Evolutionary conservation across 2,329 filamentous ascomycete species (phyloP), one percentile per base, ranked within the genome.

Genomic region (Cladorrhinum sp.): DNA sequence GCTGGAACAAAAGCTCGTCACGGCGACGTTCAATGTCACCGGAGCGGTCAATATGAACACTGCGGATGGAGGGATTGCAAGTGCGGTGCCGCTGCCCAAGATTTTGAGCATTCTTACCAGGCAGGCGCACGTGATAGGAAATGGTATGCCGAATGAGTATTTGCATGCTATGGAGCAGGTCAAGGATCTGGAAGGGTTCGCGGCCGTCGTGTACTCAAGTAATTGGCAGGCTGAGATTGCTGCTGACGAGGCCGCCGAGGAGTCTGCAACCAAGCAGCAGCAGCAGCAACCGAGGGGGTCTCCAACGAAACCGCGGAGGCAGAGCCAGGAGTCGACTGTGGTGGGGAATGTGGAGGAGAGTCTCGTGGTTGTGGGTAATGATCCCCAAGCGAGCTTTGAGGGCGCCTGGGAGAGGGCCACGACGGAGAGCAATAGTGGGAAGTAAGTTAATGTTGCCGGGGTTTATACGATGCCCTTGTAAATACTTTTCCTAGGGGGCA

Each of bases 51-150:
- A 42, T 18, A 57, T 46, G 21, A 57, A 48, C 30, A 51, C 58
- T 1, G 53, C 56, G 12, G 53, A 24, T 24, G 36, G 18, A 8
- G 61, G 63, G 60, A 66, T 80, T 58, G 73, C 84, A 52, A 77
- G 81, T 26, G 83, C 77, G 16, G 79, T 86, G n/a, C 74, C 84
- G 33, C 83, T 99, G 46, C 95, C 95, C 52, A 96, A 91, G 74
- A 88, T 96, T 57, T 80, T 99, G 36, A 96, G 94, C 2, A 89
- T 96, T 5, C 84, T 98, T 69, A 95, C 92, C 42, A 86, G 92
- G 67, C 93, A 99, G 77, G 94, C 94, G 4, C 93, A 96, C 74
- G 83, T 81, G 58, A 96, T 99, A 67, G 94, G 93, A 57, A 88
- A 89, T 69, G 91, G 91, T 67, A 83, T 85, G 76, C 86, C 82